Evolutionary conservation across 2,329 filamentous ascomycete species (phyloP), one percentile per base, ranked within the genome.

Genomic region (Verticillium nubilum): DNA sequence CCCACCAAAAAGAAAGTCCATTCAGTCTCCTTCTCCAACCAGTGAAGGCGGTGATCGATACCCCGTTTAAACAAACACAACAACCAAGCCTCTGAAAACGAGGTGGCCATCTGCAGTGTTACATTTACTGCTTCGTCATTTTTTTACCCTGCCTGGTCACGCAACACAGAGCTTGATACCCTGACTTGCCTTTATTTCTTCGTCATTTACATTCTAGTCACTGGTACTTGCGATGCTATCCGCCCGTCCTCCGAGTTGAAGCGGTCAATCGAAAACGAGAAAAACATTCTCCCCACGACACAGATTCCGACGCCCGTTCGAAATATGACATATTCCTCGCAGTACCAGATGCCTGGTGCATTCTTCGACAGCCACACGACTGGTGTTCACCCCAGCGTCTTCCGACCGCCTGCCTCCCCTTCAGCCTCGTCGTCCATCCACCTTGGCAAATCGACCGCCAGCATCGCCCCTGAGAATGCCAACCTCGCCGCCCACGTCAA

Each of bases 361-460:
- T 73, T 72, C 59, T 66, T 77, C 58, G 72, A 74, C 59, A 56
- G 66, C 13, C 63, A 70, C 15, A 63, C 69, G 7, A 63, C 68
- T n/a, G 69, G 70, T 53, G 72, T 73, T 33, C 76, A 80, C 63
- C 74, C 78, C 6, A 77, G 77, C 57, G 70, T 82, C 31, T 81
- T 80, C 62, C 76, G 77, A 59, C 77, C 78, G 12, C 78, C 79
- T 7, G 67, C 70, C 23, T 78, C 79, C 7, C 61, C 62, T 25
- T 64, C 62, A 31, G 55, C 61, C 7, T 56, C 61, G 33, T 64
- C 62, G 23, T 64, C 62, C 33, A 53, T 63, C 31, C 59, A 78
- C 59, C 67, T 78, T n/a, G 68, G 62, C 58, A 70, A 68, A 53
- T 78, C 77, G 0, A 74, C 72, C 5, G 70, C 70, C 33, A 76